Conservation (phyloP, 2,329 filamentous ascomycete genomes). For the Aspergillus fischeri region DNA sequence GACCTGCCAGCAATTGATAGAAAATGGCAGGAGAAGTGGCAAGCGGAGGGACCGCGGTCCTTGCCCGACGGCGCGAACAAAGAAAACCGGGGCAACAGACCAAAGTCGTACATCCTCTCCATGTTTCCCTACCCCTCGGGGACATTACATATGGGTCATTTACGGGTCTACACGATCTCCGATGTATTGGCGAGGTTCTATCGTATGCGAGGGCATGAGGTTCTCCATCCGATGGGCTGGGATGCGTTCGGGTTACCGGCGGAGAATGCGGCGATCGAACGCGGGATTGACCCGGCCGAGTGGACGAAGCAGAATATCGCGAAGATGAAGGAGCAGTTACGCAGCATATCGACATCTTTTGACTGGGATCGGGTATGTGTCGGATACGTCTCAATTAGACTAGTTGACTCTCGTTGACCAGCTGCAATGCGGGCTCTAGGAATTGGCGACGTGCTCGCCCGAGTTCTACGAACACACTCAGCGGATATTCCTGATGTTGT, state of each 20-base stretch:
- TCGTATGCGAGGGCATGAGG: slow-evolving; percentile 67
- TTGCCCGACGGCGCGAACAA: background rate
- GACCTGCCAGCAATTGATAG: slow-evolving; percentile 46
- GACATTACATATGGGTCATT: slow-evolving; percentile 77
- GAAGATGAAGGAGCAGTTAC: slow-evolving; percentile 79
- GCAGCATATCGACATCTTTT: slow-evolving; percentile 74
- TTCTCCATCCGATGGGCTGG: slow-evolving; percentile 90
- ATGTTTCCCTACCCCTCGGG: slow-evolving; percentile 96
- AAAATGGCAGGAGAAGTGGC: slow-evolving; percentile 55
- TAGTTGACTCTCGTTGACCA: slow-evolving; percentile 1
- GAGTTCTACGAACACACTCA: slow-evolving; percentile 88
- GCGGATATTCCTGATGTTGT: slow-evolving; percentile 73
- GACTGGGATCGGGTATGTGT: slow-evolving; percentile 72
- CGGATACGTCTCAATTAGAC: background rate
- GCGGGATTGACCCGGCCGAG: slow-evolving; percentile 68
- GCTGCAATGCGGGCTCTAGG: slow-evolving; percentile 46
- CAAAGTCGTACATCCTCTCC: slow-evolving; percentile 66
- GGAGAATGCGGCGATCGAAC: slow-evolving; percentile 85
- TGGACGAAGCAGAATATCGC: slow-evolving; percentile 81
- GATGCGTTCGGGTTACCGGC: slow-evolving; percentile 88
- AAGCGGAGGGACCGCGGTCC: slow-evolving; percentile 12
- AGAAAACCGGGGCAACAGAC: slow-evolving; percentile 20
- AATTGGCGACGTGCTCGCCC: slow-evolving; percentile 79
- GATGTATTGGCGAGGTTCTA: slow-evolving; percentile 77
- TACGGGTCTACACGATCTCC: slow-evolving; percentile 86